A percentile compares a stretch with the other conserved stretches of the same genome.
These are phyloP conservation scores for Macroventuria anomochaeta DNA, from an alignment of 2,329 filamentous ascomycete species.

Conservation along the genomic window DNA sequence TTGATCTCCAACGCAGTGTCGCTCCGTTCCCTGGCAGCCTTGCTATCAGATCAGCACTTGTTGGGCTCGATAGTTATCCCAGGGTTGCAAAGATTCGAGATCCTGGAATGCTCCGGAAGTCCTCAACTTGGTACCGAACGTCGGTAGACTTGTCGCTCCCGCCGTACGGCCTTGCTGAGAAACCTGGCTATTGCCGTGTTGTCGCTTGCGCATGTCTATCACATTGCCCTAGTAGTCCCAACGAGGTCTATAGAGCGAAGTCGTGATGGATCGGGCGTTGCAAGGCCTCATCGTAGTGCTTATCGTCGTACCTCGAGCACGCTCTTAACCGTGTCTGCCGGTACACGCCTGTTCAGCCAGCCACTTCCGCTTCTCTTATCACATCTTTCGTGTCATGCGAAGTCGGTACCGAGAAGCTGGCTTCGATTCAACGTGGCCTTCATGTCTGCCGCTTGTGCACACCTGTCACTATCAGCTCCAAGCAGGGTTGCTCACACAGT, in stretches of 20 bases:
- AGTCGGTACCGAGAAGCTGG: neutral
- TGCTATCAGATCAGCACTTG: slow-evolving; percentile 11
- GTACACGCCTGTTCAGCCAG: slow-evolving; percentile 5
- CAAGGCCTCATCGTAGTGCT: neutral
- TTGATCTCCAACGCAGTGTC: slow-evolving; percentile 1
- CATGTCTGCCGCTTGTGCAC: slow-evolving; percentile 7
- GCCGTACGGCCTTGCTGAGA: neutral
- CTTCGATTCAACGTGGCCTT: neutral
- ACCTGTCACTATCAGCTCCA: slow-evolving; percentile 6
- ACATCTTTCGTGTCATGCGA: neutral
- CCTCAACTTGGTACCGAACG: neutral
- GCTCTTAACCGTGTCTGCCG: neutral
- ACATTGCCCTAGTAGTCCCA: slow-evolving; percentile 1
- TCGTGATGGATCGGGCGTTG: neutral
- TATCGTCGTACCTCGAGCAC: slow-evolving; percentile 2
- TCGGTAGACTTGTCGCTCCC: neutral
- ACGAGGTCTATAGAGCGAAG: neutral
- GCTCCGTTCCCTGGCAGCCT: slow-evolving; percentile 5
- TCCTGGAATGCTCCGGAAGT: neutral
- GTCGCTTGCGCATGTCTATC: slow-evolving; percentile 10
- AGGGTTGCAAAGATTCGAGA: neutral
- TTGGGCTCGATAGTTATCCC: slow-evolving; percentile 1
- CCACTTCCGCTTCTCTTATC: slow-evolving; percentile 8
- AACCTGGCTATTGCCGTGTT: neutral
- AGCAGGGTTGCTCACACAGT: neutral